Evolutionary conservation across 1,139 yeast species (phyloP).

Genomic region (Candida dubliniensis): DNA sequence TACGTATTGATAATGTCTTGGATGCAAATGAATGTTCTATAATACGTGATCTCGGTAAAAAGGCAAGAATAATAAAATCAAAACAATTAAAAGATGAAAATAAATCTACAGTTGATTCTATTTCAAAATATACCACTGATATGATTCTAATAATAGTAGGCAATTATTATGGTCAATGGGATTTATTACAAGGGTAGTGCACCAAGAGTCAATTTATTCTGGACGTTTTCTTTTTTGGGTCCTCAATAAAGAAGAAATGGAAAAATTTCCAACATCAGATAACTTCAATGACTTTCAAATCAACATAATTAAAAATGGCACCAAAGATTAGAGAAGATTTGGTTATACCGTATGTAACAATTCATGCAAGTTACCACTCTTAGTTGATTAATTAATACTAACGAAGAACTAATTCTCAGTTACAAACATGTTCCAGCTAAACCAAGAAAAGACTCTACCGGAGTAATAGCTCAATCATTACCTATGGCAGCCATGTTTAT

Average conservation of each 20-base stretch:
- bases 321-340: constrained; percentile 38
- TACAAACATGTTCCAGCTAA: constrained; percentile 53
- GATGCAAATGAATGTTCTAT: constrained; percentile 37
- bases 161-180: constrained; percentile 39
- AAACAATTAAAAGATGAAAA: constrained; percentile 13
- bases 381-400: constrained; percentile 4
- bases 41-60: constrained; percentile 40
- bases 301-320: constrained; percentile 18
- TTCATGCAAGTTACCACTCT: background rate
- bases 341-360: constrained; percentile 40
- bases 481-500: constrained; percentile 70
- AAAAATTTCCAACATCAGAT: background rate
- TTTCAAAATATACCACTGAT: constrained; percentile 26
- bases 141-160: constrained; percentile 36
- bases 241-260: background rate
- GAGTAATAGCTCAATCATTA: constrained; percentile 56
- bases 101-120: constrained; percentile 10
- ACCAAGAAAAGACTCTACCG: constrained; percentile 42
- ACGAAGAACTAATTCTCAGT: constrained; percentile 19
- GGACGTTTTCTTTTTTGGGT: too few relatives aligned
- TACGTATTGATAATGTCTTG: constrained; percentile 35
- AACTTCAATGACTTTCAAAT: background rate
- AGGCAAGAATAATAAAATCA: constrained; percentile 31
- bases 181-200: constrained; percentile 18
- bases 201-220: background rate